phyloP scores from a whole-genome alignment of 1,139 yeast genomes.

The Scheffersomyces stambukii region DNA sequence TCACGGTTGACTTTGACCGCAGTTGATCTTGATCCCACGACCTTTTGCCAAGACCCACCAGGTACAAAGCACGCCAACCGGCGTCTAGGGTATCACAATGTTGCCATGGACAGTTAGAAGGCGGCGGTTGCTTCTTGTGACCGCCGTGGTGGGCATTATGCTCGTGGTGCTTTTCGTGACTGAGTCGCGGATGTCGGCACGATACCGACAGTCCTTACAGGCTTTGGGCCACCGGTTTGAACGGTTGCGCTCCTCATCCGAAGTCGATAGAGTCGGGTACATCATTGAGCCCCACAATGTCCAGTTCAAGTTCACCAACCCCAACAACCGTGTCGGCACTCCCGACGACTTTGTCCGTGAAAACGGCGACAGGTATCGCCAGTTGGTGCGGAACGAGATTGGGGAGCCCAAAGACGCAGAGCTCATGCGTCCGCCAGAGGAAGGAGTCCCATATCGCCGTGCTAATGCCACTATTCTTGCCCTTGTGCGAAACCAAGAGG shows the following conservation, averaged over 20 bases:
- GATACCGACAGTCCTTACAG: no score
- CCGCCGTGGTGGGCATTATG: no score
- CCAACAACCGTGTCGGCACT: slow-evolving; percentile 22
- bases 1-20: no score
- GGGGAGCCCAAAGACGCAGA: slow-evolving; percentile 48
- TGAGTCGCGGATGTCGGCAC: no score
- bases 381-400: slow-evolving; percentile 29
- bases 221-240: no score
- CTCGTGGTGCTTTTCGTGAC: no score
- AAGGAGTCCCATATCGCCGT: slow-evolving; percentile 24
- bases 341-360: slow-evolving; percentile 26
- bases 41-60: no score
- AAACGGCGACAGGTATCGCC: slow-evolving; percentile 30
- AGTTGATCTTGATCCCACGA: no score
- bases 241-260: slow-evolving; percentile 4
- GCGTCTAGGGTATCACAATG: no score
- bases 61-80: no score
- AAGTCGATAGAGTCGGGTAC: slow-evolving; percentile 9
- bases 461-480: slow-evolving; percentile 76
- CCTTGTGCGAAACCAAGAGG: slow-evolving; percentile 65
- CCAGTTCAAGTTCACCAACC: slow-evolving; percentile 30
- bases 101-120: no score
- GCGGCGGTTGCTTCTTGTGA: no score
- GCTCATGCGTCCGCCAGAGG: slow-evolving; percentile 31
- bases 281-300: slow-evolving; percentile 24